Conservation (phyloP, 345 rosid genomes). For the Turritis glabra region DNA sequence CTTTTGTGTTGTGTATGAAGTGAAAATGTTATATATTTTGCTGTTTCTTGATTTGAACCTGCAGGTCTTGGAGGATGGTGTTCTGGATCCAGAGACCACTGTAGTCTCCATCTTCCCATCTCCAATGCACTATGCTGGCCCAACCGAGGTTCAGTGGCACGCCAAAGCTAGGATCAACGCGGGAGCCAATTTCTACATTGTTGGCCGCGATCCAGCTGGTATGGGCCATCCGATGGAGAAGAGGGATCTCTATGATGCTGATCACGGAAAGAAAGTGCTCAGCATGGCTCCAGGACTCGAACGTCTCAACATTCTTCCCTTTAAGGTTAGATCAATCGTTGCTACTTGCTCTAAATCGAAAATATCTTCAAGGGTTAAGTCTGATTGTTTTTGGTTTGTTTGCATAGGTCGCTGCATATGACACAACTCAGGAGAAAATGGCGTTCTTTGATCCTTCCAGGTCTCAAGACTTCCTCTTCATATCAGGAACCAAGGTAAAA, state of each 20-base stretch:
- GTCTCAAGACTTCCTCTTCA: slow-evolving; percentile 84
- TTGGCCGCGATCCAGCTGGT: slow-evolving; percentile 97
- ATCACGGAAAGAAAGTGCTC: slow-evolving; percentile 92
- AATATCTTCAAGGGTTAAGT: neutral
- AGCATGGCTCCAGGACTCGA: slow-evolving; percentile 97
- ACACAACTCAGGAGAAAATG: slow-evolving; percentile 89
- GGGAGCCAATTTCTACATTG: slow-evolving; percentile 97
- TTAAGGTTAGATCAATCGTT: slow-evolving; percentile 54
- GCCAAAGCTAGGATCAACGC: slow-evolving; percentile 98
- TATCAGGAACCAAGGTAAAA: slow-evolving; percentile 92
- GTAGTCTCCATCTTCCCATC: slow-evolving; percentile 97
- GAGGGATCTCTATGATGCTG: slow-evolving; percentile 89
- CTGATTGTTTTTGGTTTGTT: neutral
- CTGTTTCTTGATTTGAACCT: neutral
- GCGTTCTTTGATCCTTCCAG: slow-evolving; percentile 89
- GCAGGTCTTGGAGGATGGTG: slow-evolving; percentile 94
- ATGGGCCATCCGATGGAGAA: slow-evolving; percentile 92
- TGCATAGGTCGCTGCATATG: slow-evolving; percentile 84
- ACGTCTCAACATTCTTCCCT: slow-evolving; percentile 93
- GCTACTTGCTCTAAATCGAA: neutral
- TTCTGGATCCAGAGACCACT: slow-evolving; percentile 95
- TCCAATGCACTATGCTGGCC: slow-evolving; percentile 98
- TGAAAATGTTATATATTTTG: neutral
- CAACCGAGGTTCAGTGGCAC: slow-evolving; percentile 99
- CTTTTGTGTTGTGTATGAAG: neutral